Conservation (phyloP, 2,329 filamentous ascomycete species). For the Ceratocystis cubensis region DNA sequence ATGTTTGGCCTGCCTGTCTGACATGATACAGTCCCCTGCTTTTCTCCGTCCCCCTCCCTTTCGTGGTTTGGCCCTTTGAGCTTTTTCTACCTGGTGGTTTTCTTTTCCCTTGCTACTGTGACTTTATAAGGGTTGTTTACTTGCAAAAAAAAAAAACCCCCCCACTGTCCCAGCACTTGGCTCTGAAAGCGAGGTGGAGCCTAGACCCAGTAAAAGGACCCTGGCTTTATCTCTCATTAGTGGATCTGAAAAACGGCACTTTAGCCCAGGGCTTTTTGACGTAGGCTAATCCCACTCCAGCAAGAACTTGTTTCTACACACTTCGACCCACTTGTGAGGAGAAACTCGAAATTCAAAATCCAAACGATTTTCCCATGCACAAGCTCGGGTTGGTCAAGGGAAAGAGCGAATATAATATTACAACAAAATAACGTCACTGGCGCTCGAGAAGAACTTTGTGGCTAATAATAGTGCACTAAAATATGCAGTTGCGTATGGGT, state of each 20-base stretch:
- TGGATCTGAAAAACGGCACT: conserved; percentile 5
- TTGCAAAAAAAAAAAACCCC: too few relatives aligned
- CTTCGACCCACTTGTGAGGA: neutral
- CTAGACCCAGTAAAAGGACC: conserved; percentile 3
- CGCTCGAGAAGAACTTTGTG: neutral
- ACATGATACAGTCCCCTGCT: neutral
- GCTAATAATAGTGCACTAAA: neutral
- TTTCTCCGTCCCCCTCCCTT: neutral
- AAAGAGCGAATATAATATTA: neutral
- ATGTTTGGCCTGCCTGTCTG: neutral
- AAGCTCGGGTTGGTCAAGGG: neutral
- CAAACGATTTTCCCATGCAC: neutral
- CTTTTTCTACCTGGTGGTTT: neutral
- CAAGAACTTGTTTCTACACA: neutral
- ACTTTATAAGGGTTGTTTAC: too few relatives aligned
- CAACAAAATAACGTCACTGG: neutral
- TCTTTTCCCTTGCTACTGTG: neutral
- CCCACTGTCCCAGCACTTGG: neutral
- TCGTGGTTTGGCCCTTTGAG: neutral
- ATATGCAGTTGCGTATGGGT: neutral
- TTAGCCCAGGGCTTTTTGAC: conserved; percentile 12
- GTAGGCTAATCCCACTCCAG: neutral
- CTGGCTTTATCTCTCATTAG: conserved; percentile 11
- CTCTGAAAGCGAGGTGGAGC: neutral
- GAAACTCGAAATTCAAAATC: neutral